phyloP scores from a whole-genome alignment of 2,329 filamentous ascomycete genomes.

The Hymenoscyphus scutula region DNA sequence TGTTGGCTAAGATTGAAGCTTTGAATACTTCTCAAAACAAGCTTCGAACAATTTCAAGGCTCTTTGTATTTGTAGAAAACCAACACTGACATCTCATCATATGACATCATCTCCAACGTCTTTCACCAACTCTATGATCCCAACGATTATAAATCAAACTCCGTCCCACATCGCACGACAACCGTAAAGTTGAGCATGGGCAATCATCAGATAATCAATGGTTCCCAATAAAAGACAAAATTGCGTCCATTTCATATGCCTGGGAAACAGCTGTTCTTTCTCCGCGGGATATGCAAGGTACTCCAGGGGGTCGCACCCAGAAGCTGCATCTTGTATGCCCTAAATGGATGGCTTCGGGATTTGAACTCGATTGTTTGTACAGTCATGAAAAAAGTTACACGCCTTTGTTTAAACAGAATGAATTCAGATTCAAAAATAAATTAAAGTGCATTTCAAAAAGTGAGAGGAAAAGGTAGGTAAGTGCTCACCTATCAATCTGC shows the following conservation, averaged over 20 bases:
- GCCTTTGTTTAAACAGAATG: too few relatives aligned
- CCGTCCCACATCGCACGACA: neutral
- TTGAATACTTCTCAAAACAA: neutral
- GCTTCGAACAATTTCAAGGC: too few relatives aligned
- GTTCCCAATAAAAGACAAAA: neutral
- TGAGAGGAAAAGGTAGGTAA: too few relatives aligned
- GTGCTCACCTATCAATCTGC: too few relatives aligned
- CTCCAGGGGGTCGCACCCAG: neutral
- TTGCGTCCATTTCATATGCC: neutral
- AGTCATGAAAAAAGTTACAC: neutral
- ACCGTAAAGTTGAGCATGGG: neutral
- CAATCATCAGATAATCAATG: neutral
- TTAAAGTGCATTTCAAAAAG: too few relatives aligned
- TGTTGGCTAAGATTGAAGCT: too few relatives aligned
- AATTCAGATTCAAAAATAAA: too few relatives aligned
- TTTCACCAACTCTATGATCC: neutral
- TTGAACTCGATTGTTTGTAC: neutral
- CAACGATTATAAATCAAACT: neutral
- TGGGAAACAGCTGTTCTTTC: neutral
- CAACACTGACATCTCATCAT: neutral
- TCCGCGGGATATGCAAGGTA: neutral
- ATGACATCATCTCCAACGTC: neutral
- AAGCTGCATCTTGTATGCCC: neutral
- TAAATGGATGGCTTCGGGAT: neutral
- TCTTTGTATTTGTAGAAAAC: neutral